phyloP scores from a whole-genome alignment of 352 stramenopile genomes.

The Globisporangium nodosum region DNA sequence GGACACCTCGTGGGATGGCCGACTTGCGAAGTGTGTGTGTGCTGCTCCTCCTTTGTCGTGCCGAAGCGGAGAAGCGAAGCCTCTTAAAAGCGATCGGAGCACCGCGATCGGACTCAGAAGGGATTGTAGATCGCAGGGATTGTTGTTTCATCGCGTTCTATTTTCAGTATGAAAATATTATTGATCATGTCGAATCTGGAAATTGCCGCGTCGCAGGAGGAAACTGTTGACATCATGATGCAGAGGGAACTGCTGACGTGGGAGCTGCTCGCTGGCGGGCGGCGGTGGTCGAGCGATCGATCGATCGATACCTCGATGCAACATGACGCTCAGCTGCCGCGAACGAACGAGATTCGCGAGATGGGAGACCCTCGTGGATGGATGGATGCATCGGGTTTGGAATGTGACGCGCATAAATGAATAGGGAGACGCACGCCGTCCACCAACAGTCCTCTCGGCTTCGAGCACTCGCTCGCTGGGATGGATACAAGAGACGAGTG shows the following conservation, averaged over 20 bases:
- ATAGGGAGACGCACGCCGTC: not conserved
- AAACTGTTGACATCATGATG: not conserved
- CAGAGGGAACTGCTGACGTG: not conserved
- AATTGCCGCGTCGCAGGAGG: not conserved
- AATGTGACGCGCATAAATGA: not conserved
- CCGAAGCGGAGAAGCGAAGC: too few relatives aligned
- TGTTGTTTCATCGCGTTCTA: not conserved
- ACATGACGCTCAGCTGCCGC: not conserved
- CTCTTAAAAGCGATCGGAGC: not conserved
- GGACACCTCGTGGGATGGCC: too few relatives aligned
- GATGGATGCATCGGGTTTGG: not conserved
- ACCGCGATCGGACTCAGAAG: not conserved
- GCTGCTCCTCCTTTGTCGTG: too few relatives aligned
- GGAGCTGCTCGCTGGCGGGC: not conserved
- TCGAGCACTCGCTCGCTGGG: not conserved
- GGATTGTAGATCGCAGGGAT: not conserved
- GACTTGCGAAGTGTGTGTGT: not conserved
- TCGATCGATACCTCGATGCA: too few relatives aligned
- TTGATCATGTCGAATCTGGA: not conserved
- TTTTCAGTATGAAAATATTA: not conserved
- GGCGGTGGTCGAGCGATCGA: too few relatives aligned
- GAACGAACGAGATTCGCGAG: too few relatives aligned
- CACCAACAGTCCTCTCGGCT: not conserved
- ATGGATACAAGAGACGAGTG: not conserved
- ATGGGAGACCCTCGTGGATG: too few relatives aligned